Conservation (phyloP, 2,329 filamentous ascomycete genomes). For the Colletotrichum magnum region DNA sequence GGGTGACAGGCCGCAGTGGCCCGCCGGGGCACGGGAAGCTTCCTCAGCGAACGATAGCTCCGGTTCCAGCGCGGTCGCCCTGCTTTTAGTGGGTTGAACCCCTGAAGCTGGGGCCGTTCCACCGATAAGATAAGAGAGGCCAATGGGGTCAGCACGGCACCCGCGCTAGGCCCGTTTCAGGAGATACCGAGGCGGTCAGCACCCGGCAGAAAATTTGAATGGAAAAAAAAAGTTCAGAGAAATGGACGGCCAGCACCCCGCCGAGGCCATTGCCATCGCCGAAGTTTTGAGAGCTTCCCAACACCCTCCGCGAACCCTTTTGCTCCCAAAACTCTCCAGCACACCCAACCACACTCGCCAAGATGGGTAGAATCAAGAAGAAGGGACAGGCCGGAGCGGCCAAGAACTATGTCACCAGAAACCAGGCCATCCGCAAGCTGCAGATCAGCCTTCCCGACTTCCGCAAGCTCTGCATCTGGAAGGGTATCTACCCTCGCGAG, state of each 20-base stretch:
- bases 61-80: slow-evolving; percentile 20
- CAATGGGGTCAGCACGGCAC: slow-evolving; percentile 1
- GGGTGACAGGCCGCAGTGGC: slow-evolving; percentile 1
- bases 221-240: slow-evolving; percentile 50
- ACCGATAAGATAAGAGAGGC: slow-evolving; percentile 32
- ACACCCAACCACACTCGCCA: slow-evolving; percentile 41
- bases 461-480: slow-evolving; percentile 98
- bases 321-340: slow-evolving; percentile 33
- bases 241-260: slow-evolving; percentile 50
- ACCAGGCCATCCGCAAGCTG: slow-evolving; percentile 96
- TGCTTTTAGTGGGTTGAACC: slow-evolving; percentile 36
- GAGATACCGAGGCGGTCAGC: slow-evolving; percentile 39
- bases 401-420: slow-evolving; percentile 98
- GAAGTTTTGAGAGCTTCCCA: slow-evolving; percentile 39
- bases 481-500: slow-evolving; percentile 98
- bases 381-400: slow-evolving; percentile 93
- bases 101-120: slow-evolving; percentile 30
- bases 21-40: slow-evolving; percentile 14
- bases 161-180: slow-evolving; percentile 23
- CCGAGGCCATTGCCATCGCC: slow-evolving; percentile 37
- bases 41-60: slow-evolving; percentile 28
- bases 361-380: slow-evolving; percentile 87
- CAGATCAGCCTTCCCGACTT: slow-evolving; percentile 98
- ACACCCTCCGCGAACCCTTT: slow-evolving; percentile 32
- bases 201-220: slow-evolving; percentile 43